These are phyloP conservation scores for Phaeotremella fagi DNA, from an alignment of 768 basidiomycete genomes.

Conservation along the genomic window DNA sequence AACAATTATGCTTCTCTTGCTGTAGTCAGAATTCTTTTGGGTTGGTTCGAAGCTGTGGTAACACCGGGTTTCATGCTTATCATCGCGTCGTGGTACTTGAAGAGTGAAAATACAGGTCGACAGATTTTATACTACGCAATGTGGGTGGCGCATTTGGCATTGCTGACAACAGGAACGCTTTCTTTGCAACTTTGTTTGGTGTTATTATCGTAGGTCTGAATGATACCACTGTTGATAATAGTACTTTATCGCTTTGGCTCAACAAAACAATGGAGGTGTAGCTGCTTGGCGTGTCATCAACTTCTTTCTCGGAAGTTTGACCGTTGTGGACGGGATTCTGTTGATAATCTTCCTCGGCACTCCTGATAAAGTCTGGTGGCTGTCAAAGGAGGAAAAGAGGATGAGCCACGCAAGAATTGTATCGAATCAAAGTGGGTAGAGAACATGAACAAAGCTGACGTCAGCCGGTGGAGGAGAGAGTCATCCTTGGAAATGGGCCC, in stretches of 20 bases:
- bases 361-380: conserved; percentile 35
- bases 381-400: conserved; percentile 20
- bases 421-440: conserved; percentile 12
- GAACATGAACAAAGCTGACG: not conserved
- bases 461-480: conserved; percentile 12
- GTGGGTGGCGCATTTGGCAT: not conserved
- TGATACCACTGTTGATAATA: not conserved
- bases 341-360: conserved; percentile 31
- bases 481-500: conserved; percentile 23
- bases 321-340: conserved; percentile 22
- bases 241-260: conserved; percentile 15
- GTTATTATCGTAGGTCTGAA: conserved; percentile 14
- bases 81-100: not conserved
- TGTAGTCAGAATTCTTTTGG: conserved; percentile 8
- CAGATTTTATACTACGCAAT: not conserved
- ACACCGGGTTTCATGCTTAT: not conserved
- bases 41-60: conserved; percentile 8
- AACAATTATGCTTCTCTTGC: conserved; percentile 10
- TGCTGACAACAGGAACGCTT: conserved; percentile 9
- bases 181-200: conserved; percentile 11
- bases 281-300: conserved; percentile 26
- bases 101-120: not conserved
- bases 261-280: conserved; percentile 5
- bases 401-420: conserved; percentile 22
- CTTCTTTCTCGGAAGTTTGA: conserved; percentile 29